Percentiles rank a stretch among this genome's conserved stretches.
Conservation (phyloP, 202 grass and related monocot genomes). For the Musa balbisiana region DNA sequence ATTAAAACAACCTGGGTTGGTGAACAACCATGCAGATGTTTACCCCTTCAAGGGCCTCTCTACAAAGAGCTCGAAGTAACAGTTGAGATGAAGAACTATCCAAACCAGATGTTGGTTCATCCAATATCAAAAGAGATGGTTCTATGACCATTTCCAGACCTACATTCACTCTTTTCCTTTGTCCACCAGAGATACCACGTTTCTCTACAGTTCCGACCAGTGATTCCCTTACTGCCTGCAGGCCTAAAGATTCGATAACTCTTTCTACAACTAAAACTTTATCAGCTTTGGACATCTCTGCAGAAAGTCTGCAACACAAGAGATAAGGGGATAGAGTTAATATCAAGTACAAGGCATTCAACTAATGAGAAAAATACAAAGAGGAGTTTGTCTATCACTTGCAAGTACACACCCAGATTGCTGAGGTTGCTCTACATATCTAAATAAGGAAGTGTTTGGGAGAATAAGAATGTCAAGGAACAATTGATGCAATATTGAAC, state of each 20-base stretch:
- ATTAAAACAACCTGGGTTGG: constrained; percentile 65
- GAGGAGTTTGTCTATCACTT: background rate
- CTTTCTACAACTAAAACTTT: constrained; percentile 91
- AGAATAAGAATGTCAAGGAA: background rate
- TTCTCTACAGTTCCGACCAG: constrained; percentile 83
- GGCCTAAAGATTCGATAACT: constrained; percentile 73
- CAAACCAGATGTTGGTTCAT: constrained; percentile 85
- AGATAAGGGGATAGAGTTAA: background rate
- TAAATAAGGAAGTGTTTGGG: background rate
- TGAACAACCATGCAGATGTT: constrained; percentile 95
- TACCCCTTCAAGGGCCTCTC: constrained; percentile 88
- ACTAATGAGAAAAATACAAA: background rate
- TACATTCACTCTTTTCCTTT: constrained; percentile 91
- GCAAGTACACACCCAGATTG: background rate
- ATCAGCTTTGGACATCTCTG: constrained; percentile 77
- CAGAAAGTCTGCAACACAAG: constrained; percentile 51
- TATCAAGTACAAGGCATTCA: background rate
- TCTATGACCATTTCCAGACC: constrained; percentile 98
- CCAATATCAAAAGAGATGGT: constrained; percentile 73
- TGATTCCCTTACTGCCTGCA: constrained; percentile 79
- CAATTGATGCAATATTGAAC: background rate
- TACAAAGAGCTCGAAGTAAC: constrained; percentile 59
- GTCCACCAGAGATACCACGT: constrained; percentile 87
- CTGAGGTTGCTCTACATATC: background rate
- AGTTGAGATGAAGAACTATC: constrained; percentile 84